phyloP scores from a whole-genome alignment of 257 asterid species.

The Rhazya stricta region DNA sequence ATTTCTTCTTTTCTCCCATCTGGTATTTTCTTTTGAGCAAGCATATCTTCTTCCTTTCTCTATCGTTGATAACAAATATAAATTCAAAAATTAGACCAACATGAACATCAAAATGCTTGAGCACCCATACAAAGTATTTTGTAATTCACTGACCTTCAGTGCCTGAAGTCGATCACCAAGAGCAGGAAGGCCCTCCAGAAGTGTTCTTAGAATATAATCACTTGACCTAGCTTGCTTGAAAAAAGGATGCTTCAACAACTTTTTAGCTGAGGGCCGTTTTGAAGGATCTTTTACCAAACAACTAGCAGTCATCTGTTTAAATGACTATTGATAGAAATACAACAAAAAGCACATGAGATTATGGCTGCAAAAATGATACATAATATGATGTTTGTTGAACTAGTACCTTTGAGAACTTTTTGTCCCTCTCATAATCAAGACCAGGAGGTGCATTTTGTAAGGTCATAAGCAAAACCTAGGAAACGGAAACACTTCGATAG shows the following conservation, averaged over 20 bases:
- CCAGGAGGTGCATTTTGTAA: constrained; percentile 99
- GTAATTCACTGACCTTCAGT: constrained; percentile 55
- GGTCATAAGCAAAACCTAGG: constrained; percentile 92
- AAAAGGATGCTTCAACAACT: constrained; percentile 77
- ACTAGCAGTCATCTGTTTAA: constrained; percentile 94
- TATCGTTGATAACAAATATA: constrained; percentile 21
- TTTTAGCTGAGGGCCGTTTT: constrained; percentile 89
- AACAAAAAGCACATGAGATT: constrained; percentile 14
- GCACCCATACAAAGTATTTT: not conserved
- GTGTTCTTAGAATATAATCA: constrained; percentile 66
- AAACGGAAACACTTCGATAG: constrained; percentile 14
- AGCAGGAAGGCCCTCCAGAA: constrained; percentile 85
- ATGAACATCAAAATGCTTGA: constrained; percentile 11
- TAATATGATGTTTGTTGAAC: constrained; percentile 1
- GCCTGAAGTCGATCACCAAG: constrained; percentile 83
- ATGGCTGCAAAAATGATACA: not conserved
- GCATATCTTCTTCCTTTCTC: constrained; percentile 94
- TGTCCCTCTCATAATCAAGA: constrained; percentile 95
- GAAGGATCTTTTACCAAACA: constrained; percentile 98
- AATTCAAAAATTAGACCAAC: constrained; percentile 10
- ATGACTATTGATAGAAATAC: constrained; percentile 56
- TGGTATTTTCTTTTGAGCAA: constrained; percentile 95
- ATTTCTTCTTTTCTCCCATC: constrained; percentile 90
- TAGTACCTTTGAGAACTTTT: constrained; percentile 82
- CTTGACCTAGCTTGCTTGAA: constrained; percentile 94